These are phyloP conservation scores for Metschnikowia aberdeeniae DNA, from an alignment of 805 yeast species.

Conservation along the genomic window DNA sequence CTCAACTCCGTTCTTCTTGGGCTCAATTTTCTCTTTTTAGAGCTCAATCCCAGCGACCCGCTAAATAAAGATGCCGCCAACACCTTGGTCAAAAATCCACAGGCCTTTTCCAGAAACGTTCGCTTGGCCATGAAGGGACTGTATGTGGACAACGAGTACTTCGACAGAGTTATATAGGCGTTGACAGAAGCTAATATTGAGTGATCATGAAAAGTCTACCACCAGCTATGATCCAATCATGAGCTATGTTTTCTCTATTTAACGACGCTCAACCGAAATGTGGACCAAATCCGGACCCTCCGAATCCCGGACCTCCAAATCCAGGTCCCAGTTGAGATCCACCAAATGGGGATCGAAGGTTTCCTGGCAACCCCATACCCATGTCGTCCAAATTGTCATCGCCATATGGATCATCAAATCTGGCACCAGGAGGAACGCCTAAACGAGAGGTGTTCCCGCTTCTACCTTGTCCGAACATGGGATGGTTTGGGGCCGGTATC, in stretches of 20 bases:
- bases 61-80: slow-evolving; percentile 87
- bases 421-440: slow-evolving; percentile 45
- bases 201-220: background rate
- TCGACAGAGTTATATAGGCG: slow-evolving; percentile 52
- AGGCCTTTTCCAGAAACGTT: slow-evolving; percentile 54
- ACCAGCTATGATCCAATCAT: background rate
- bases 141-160: slow-evolving; percentile 49
- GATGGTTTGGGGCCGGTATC: slow-evolving; percentile 51
- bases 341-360: slow-evolving; percentile 10
- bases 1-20: slow-evolving; percentile 82
- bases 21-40: slow-evolving; percentile 75
- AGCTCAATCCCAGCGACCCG: slow-evolving; percentile 91
- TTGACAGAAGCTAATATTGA: background rate
- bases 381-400: slow-evolving; percentile 41
- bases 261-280: background rate
- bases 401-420: slow-evolving; percentile 50
- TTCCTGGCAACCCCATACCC: slow-evolving; percentile 44
- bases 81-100: slow-evolving; percentile 33
- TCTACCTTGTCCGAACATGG: slow-evolving; percentile 38
- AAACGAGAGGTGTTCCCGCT: slow-evolving; percentile 24
- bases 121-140: slow-evolving; percentile 70
- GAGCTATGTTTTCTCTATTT: background rate
- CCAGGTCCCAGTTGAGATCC: background rate
- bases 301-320: background rate
- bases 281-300: slow-evolving; percentile 3